Evolutionary conservation across 495 filamentous ascomycete species (phyloP), one percentile per base, ranked within the genome.

Genomic region (Aspergillus hancockii): DNA sequence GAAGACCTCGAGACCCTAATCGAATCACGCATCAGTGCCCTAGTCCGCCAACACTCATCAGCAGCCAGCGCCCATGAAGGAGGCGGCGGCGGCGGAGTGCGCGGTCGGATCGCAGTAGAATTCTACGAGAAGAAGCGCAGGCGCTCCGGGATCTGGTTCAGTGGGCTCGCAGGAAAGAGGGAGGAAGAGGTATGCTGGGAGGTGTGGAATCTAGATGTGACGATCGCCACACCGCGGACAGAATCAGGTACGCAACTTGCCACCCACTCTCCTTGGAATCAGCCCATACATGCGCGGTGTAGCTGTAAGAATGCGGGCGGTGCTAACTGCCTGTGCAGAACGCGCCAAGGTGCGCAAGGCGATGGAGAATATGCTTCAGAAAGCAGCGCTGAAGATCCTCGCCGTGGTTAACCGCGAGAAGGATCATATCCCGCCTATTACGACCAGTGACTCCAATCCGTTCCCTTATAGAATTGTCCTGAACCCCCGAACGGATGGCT

Each of bases 171-270:
- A 8, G 76, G 76, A 30, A 90, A 90, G 66, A 85, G 84, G 5
- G 91, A 94, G 52, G 92, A 98, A 68, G 93, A 97, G 70, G 85
- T 97, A 2, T 94, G 91, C 64, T 98, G 94, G 94, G 94, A 98
- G 80, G 86, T 85, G 61, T 98, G 94, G 94, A 88, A 88, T 22
- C 72, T 98, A 63, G 91, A 93, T 71, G 90, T 98, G 32, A 96
- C 92, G 10, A 83, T 98, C 25, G 90, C 92, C 3, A 93, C 88
- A 52, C 92, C 93, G 32, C 77, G 88, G 70, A 97, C 91, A 6
- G 95, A 98, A 61, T 86, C 85, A 55, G 93, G 93, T 96, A 79
- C 62, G 70, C 69, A 41, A 12, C n/a, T 41, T 12, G 25, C 25
- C 25, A 28, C 25, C 38, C 38, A n/a, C 38, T n/a, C n/a, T n/a